Evolutionary conservation across 2,329 filamentous ascomycete genomes (phyloP), one percentile per base, ranked within the genome.

Genomic region (Epichloe brachyelytri): DNA sequence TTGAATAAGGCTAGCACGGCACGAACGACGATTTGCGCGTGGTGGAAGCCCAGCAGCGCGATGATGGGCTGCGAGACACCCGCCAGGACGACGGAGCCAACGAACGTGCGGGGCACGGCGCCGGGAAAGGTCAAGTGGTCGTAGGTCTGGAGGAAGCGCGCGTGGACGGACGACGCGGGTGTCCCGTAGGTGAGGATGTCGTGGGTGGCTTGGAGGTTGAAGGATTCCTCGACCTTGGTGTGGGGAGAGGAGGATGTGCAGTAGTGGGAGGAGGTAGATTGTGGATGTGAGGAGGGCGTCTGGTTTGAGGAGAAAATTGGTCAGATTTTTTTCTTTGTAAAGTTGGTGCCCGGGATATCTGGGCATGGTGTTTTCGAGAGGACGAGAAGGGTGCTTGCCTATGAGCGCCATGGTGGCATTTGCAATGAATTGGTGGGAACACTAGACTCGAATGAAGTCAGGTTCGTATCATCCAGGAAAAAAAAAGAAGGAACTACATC

Each of bases 181-280:
- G 87, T 80, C 22, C 89, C 89, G 64, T 93, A 88, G 38, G 79
- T 77, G 53, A 95, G 68, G 37, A 98, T 85, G 65, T 98, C 93
- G 67, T 97, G 93, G 3, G 83, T 79, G 5, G 93, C 93, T 67
- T 98, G 93, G 53, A 97, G 81, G 66, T 95, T 95, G 78, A 98
- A 97, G 0, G 91, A 97, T 68, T 98, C 93, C 67, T 98, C 93
- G 53, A 98, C 93, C 68, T 98, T 98, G 52, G 90, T 96, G 71
- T 94, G 91, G 1, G 93, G 90, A 81, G 22, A 82, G 65, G 54
- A 81, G 62, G 51, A 95, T 79, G 66, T 95, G 87, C 50, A 85
- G 51, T 2, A 74, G 65, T 1, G 86, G 85, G 52, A 89, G 72
- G 47, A 82, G 68, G 56, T 82, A 61, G 53, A 70, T 62, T 43